Evolutionary conservation across 2,329 filamentous ascomycete species (phyloP).

Genomic region (Mollisiaceae sp.): DNA sequence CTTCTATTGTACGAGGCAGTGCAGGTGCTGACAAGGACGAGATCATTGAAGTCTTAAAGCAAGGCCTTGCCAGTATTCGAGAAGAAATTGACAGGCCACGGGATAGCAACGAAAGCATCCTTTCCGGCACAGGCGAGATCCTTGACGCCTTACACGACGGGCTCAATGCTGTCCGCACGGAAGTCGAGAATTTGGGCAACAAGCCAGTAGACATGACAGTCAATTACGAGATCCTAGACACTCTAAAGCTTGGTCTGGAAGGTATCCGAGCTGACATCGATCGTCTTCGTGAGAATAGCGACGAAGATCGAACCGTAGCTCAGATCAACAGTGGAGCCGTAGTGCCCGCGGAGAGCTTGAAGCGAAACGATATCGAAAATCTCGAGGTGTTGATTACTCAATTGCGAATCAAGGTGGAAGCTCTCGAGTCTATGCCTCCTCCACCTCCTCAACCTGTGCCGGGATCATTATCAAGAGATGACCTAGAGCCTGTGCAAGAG

Average conservation of each 20-base stretch:
- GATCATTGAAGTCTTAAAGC: slow-evolving; percentile 65
- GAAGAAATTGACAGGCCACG: slow-evolving; percentile 64
- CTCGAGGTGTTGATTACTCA: slow-evolving; percentile 84
- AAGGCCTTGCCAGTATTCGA: slow-evolving; percentile 76
- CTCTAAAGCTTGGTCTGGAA: slow-evolving; percentile 81
- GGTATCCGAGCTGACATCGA: slow-evolving; percentile 80
- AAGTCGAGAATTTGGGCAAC: slow-evolving; percentile 78
- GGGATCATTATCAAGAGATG: slow-evolving; percentile 55
- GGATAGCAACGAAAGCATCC: slow-evolving; percentile 38
- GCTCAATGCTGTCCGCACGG: slow-evolving; percentile 74
- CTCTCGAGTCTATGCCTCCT: slow-evolving; percentile 64
- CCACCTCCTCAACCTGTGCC: slow-evolving; percentile 48
- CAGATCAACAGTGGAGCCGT: slow-evolving; percentile 56
- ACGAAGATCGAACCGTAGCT: slow-evolving; percentile 56
- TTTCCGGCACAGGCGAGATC: slow-evolving; percentile 78
- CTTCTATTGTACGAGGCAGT: slow-evolving; percentile 54
- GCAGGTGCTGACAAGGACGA: slow-evolving; percentile 63
- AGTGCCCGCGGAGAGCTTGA: slow-evolving; percentile 58
- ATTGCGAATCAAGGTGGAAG: slow-evolving; percentile 82
- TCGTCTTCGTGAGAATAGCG: slow-evolving; percentile 65
- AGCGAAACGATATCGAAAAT: slow-evolving; percentile 79
- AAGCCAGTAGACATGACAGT: slow-evolving; percentile 83
- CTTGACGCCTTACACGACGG: slow-evolving; percentile 90
- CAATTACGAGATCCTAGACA: slow-evolving; percentile 88
- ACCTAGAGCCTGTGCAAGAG: slow-evolving; percentile 60